phyloP scores from a whole-genome alignment of 768 basidiomycete genomes.

The Tulasnella sp. region DNA sequence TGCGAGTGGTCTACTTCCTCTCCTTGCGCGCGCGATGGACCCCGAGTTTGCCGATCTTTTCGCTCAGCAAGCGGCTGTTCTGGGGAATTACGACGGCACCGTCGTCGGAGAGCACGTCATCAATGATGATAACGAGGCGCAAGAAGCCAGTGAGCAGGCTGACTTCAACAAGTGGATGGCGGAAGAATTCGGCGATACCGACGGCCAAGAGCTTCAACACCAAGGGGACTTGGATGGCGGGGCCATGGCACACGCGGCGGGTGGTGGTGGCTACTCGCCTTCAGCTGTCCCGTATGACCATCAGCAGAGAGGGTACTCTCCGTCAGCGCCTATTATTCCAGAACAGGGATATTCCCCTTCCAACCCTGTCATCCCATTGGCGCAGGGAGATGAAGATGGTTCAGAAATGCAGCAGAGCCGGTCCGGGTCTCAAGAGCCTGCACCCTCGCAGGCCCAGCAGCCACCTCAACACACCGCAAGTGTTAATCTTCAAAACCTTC shows the following conservation, averaged over 20 bases:
- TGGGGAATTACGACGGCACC: background rate
- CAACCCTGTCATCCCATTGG: background rate
- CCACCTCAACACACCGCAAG: background rate
- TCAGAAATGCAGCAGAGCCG: constrained; percentile 21
- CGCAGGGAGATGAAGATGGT: constrained; percentile 4
- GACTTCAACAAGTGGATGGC: constrained; percentile 15
- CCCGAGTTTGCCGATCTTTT: constrained; percentile 26
- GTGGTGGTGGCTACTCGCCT: constrained; percentile 21
- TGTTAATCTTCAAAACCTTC: background rate
- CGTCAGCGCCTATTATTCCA: constrained; percentile 19
- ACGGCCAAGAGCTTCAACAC: constrained; percentile 5
- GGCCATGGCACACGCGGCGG: background rate
- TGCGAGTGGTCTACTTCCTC: background rate
- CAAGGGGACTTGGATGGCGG: constrained; percentile 10
- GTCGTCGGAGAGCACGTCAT: background rate
- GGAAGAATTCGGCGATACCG: background rate
- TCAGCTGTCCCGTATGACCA: constrained; percentile 20
- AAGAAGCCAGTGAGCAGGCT: constrained; percentile 12
- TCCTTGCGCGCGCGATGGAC: constrained; percentile 26
- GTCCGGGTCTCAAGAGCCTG: background rate
- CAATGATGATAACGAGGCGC: constrained; percentile 1
- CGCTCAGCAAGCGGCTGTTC: constrained; percentile 22
- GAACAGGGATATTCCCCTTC: constrained; percentile 25
- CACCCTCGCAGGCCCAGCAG: background rate
- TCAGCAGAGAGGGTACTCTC: constrained; percentile 17